Base-by-base conservation (phyloP, 352 stramenopile species). In the Halophytophthora batemanensis region DNA sequence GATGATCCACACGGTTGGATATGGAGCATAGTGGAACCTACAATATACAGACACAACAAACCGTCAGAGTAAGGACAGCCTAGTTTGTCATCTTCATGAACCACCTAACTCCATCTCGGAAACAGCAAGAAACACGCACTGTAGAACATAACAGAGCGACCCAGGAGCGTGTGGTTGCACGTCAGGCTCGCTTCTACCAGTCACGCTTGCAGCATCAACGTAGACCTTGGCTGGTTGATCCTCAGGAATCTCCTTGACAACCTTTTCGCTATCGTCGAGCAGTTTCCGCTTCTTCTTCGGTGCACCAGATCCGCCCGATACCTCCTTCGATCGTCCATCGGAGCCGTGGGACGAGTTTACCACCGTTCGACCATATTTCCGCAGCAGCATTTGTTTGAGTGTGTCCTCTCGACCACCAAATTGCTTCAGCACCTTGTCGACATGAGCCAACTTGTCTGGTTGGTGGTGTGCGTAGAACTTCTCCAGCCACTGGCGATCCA, bases 321-420 rank as follows among this genome's bases (percentile, higher is more conserved):
- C 8, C 11, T 13, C 2, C 4, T 31, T 8, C 25, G 8, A 31
- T 31, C 25, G 25, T 31, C 25, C 25, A 31, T 31, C 8, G 25
- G 25, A 31, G 25, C 8, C 25, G 25, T 10, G 4, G 25, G 37
- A 15, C 31, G 19, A 10, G 25, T 10, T 34, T 25, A 13, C 36
- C 10, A 8, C 3, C 2, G 33, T 38, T 18, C 45, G 17, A 19
- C 45, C 49, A 53, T 90, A 87, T 42, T 90, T 90, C 19, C 58
- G 47, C 15, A 81, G 31, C 2, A 90, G 59, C 74, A 87, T 84
- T 25, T 53, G 35, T 48, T 85, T 77, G 6, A 90, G 66, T 13
- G 64, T 69, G 17, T 87, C 77, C 68, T 87, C 77, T 40, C 79
- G 65, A 3, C 73, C 74, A 13, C 64, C 69, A 53, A 87, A 90